Percentiles rank a stretch among this genome's conserved stretches.
Conservation (phyloP, 805 yeast species). For the Kuraishia hungarica region DNA sequence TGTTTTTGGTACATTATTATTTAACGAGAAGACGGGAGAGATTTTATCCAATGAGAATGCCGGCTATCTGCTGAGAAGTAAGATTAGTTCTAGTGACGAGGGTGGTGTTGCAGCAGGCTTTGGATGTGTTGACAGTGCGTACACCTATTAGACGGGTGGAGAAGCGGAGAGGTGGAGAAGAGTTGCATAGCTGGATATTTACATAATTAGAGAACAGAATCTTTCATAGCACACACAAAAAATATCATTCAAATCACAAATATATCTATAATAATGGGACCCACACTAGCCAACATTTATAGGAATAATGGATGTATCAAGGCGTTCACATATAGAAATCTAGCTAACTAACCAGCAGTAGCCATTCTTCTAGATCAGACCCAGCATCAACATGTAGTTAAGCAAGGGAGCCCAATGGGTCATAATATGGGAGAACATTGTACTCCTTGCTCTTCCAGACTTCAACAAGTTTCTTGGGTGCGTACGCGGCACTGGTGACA, state of each 20-base stretch:
- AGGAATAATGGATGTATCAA: not conserved
- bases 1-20: conserved; percentile 73
- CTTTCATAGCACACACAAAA: too few species aligned
- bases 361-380: not conserved
- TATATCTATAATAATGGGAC: not conserved
- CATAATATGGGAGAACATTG: conserved; percentile 57
- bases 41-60: conserved; percentile 56
- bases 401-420: conserved; percentile 76
- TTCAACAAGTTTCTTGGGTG: conserved; percentile 25
- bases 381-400: not conserved
- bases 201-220: too few species aligned
- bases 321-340: not conserved
- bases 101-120: conserved; percentile 99
- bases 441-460: conserved; percentile 42
- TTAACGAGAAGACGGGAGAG: conserved; percentile 55
- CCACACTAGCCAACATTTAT: not conserved
- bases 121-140: conserved; percentile 89
- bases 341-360: not conserved
- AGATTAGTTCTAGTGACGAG: conserved; percentile 80
- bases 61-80: conserved; percentile 86
- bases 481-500: conserved; percentile 31
- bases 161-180: too few species aligned
- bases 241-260: not conserved
- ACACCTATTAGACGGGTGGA: conserved; percentile 41
- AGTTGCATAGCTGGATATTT: too few species aligned